Percentiles rank a stretch among this genome's conserved stretches.
phyloP scores from a whole-genome alignment of 148 eudicot genomes.

The Simmondsia chinensis region DNA sequence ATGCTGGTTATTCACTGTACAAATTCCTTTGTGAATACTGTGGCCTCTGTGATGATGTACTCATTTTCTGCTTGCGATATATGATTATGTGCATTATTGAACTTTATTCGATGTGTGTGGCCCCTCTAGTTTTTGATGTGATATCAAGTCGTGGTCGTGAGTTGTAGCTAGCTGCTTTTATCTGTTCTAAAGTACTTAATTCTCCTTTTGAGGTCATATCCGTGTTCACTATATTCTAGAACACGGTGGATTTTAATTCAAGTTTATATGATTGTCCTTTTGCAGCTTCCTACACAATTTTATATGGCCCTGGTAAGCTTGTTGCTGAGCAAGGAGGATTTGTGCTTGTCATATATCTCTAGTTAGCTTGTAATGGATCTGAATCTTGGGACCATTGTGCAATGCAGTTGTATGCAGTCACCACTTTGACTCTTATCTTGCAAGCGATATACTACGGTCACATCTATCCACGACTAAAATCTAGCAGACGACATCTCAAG shows the following conservation, averaged over 20 bases:
- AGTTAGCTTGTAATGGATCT: neutral
- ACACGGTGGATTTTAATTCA: too few species aligned
- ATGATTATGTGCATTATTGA: too few species aligned
- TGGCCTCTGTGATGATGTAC: too few species aligned
- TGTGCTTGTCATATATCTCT: neutral
- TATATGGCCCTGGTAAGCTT: slow-evolving; percentile 66
- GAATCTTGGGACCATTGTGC: neutral
- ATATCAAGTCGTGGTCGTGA: too few species aligned
- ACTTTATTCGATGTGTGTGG: neutral
- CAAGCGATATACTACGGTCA: slow-evolving; percentile 60
- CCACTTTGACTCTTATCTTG: slow-evolving; percentile 42
- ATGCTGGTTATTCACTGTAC: too few species aligned
- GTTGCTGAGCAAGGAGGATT: neutral
- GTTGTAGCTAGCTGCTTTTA: too few species aligned
- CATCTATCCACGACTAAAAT: slow-evolving; percentile 40
- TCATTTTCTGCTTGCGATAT: too few species aligned
- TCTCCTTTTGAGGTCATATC: too few species aligned
- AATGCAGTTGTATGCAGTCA: slow-evolving; percentile 48
- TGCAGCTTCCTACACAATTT: slow-evolving; percentile 84
- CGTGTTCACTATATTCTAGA: too few species aligned
- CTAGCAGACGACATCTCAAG: slow-evolving; percentile 28
- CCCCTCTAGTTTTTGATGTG: slow-evolving; percentile 1
- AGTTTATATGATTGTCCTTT: too few species aligned
- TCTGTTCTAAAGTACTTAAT: neutral
- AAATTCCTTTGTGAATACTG: too few species aligned